phyloP scores from a whole-genome alignment of 768 basidiomycete species.

The Phanerochaete carnosa region DNA sequence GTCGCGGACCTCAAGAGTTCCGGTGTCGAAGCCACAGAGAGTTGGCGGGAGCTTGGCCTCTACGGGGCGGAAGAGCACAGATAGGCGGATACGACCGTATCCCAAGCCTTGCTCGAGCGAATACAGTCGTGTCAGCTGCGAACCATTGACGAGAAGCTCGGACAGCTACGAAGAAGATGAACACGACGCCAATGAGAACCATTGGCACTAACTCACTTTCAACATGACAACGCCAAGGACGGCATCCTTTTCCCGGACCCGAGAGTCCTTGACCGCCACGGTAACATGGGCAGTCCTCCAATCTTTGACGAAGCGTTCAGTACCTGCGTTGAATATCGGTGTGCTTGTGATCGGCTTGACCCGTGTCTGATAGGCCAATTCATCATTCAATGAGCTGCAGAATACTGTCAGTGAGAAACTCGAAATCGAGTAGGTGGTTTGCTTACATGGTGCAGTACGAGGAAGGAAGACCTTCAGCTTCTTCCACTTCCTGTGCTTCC shows the following conservation, averaged over 20 bases:
- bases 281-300: constrained; percentile 58
- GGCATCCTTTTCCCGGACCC: constrained; percentile 58
- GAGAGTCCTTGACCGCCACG: constrained; percentile 61
- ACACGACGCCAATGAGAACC: not conserved
- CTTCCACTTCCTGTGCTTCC: constrained; percentile 51
- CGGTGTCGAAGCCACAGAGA: constrained; percentile 66
- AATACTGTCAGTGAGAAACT: constrained; percentile 3
- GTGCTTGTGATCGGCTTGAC: constrained; percentile 32
- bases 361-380: constrained; percentile 36
- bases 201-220: constrained; percentile 20
- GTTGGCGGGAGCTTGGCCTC: constrained; percentile 54
- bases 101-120: constrained; percentile 72
- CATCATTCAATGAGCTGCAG: constrained; percentile 43
- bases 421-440: not conserved
- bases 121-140: constrained; percentile 55
- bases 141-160: constrained; percentile 36
- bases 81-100: constrained; percentile 58
- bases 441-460: constrained; percentile 52
- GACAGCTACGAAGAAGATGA: constrained; percentile 21
- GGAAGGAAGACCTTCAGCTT: constrained; percentile 58
- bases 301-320: constrained; percentile 66
- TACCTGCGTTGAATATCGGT: constrained; percentile 52
- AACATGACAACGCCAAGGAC: constrained; percentile 71
- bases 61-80: constrained; percentile 65
- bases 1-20: constrained; percentile 54